phyloP scores from a whole-genome alignment of 2,329 filamentous ascomycete genomes.

The Colletotrichum filicis region DNA sequence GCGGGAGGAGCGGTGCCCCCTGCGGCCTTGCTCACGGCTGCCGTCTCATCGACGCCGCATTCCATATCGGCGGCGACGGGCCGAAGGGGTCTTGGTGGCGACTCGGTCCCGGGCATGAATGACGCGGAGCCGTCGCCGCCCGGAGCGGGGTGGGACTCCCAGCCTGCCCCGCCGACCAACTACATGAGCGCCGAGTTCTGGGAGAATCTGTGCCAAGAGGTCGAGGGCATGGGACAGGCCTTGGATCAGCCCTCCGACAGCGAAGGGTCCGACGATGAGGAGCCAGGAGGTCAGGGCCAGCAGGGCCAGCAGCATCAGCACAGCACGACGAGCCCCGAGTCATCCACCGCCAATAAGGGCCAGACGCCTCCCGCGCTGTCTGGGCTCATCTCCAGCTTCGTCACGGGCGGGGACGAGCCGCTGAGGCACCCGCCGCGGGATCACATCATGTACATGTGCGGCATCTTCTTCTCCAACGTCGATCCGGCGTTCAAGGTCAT shows the following conservation, averaged over 20 bases:
- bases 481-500: conserved; percentile 57
- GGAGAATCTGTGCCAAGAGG: conserved; percentile 54
- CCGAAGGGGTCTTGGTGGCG: conserved; percentile 26
- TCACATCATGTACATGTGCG: conserved; percentile 49
- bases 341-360: conserved; percentile 35
- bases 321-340: conserved; percentile 43
- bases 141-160: conserved; percentile 26
- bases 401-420: neutral
- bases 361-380: conserved; percentile 40
- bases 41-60: conserved; percentile 2
- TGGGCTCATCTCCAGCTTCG: conserved; percentile 38
- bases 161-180: conserved; percentile 41
- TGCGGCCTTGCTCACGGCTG: neutral
- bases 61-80: neutral
- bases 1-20: neutral
- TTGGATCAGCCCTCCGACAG: conserved; percentile 55
- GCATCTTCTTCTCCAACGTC: conserved; percentile 51
- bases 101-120: conserved; percentile 27
- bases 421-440: conserved; percentile 48
- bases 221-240: conserved; percentile 56
- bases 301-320: neutral
- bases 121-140: conserved; percentile 13
- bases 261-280: conserved; percentile 46
- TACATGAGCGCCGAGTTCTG: conserved; percentile 58
- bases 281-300: neutral